Conservation (phyloP, 169 alveolate genomes). For the Perkinsus olseni region DNA sequence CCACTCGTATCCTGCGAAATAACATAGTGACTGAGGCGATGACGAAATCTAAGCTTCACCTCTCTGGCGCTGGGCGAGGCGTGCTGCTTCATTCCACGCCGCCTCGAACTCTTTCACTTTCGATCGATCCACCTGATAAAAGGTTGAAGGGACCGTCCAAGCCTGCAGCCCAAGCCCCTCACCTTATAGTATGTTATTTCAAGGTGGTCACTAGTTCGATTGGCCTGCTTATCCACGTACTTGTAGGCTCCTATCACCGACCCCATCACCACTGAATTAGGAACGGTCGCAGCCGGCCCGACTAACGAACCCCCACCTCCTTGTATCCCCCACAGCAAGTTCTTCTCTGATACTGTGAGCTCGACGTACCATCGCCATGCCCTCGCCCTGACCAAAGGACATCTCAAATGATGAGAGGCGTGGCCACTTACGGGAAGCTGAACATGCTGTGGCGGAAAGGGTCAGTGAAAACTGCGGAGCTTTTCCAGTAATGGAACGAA, state of each 20-base stretch:
- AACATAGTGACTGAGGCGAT: neutral
- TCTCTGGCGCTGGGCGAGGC: neutral
- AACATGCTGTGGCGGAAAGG: neutral
- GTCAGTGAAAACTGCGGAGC: neutral
- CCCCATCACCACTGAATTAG: neutral
- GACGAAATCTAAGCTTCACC: neutral
- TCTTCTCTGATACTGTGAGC: neutral
- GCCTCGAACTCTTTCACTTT: neutral
- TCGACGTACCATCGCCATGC: neutral
- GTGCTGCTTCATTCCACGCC: neutral
- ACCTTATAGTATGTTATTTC: neutral
- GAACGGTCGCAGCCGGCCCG: neutral
- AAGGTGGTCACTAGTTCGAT: neutral
- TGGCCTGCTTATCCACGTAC: neutral
- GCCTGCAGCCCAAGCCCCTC: neutral
- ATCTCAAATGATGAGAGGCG: neutral
- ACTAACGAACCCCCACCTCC: neutral
- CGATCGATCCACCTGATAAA: neutral
- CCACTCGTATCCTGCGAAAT: neutral
- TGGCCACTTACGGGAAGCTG: neutral
- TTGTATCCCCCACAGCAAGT: neutral
- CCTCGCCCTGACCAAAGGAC: neutral
- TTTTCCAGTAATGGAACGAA: no score
- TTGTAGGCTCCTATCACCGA: neutral
- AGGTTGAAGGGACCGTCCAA: neutral